Evolutionary conservation across 1,139 yeast species (phyloP), one percentile per base, ranked within the genome.

Genomic region (Saccharomyces hybrid): DNA sequence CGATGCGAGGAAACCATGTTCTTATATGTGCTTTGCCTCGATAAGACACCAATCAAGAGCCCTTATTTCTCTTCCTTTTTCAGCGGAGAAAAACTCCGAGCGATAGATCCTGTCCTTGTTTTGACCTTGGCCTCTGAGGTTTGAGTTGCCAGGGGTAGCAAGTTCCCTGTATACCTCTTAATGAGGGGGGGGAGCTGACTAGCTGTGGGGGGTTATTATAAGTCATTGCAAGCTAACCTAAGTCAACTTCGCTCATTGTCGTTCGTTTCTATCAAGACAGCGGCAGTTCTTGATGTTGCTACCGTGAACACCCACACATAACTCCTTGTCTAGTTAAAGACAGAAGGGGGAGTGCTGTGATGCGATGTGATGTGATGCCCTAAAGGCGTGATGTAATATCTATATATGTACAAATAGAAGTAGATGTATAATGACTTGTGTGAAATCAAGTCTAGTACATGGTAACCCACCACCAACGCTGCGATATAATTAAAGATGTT

Each of bases 401-500:
- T 38, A 38, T 38, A 38, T 38, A 38, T 38, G 44, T 38, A 38
- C n/a, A 38, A 3, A 6, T 4, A 5, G 5, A 16, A 6, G 11
- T 13, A 38, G 25, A 5, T 38, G 11, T 19, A 16, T 5, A 16
- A 3, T 19, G 7, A 7, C 13, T 5, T 19, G 9, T 23, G 19
- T 13, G 13, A 5, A 13, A 1, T 5, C 6, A 13, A 11, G 8
- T 19, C 19, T 27, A 44, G 49, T 28, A 14, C 6, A 3, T 19
- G 3, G 14, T 27, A 9, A 3, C 49, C 16, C 16, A 3, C 49
- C 16, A n/a, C 26, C 3, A 19, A 19, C 23, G 4, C 23, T 19
- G 23, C 23, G 4, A 14, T 29, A 47, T n/a, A 28, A 27, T 3
- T 9, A 3, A 9, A 50, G n/a, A 50, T 60, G 60, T 49, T 65